A percentile compares a stretch with the other conserved stretches of the same genome.
These are phyloP conservation scores for Diaporthe amygdali DNA, from an alignment of 2,329 filamentous ascomycete species.

Conservation along the genomic window DNA sequence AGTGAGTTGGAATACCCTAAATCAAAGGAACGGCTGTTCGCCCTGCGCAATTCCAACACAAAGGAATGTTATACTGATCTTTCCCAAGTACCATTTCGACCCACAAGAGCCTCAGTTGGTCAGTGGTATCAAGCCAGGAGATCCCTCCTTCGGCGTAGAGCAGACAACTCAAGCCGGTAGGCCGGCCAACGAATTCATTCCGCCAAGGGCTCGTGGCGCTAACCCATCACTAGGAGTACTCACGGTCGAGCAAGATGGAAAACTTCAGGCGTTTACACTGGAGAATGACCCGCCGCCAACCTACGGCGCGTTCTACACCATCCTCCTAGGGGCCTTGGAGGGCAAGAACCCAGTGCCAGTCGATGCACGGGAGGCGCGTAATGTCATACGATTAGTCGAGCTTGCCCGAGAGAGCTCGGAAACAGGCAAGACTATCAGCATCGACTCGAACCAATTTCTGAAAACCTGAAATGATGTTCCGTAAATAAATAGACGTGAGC, in stretches of 20 bases:
- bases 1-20: neutral
- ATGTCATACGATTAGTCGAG: neutral
- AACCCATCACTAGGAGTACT: neutral
- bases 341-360: neutral
- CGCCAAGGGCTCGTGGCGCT: neutral
- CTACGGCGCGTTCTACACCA: neutral
- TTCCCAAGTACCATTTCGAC: neutral
- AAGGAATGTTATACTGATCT: neutral
- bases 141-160: neutral
- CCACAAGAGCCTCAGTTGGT: neutral
- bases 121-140: neutral
- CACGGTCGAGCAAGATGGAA: neutral
- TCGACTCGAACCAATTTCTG: neutral
- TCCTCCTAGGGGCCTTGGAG: neutral
- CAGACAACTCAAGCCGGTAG: neutral
- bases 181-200: neutral
- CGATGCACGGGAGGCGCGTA: neutral
- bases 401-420: neutral
- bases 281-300: neutral
- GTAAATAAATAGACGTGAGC: neutral
- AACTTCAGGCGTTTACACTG: neutral
- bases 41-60: too few relatives aligned
- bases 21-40: neutral
- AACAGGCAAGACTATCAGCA: neutral
- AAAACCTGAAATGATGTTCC: neutral